Conservation (phyloP, 1,284 basidiomycete species). For the Boletus holoroseus region DNA sequence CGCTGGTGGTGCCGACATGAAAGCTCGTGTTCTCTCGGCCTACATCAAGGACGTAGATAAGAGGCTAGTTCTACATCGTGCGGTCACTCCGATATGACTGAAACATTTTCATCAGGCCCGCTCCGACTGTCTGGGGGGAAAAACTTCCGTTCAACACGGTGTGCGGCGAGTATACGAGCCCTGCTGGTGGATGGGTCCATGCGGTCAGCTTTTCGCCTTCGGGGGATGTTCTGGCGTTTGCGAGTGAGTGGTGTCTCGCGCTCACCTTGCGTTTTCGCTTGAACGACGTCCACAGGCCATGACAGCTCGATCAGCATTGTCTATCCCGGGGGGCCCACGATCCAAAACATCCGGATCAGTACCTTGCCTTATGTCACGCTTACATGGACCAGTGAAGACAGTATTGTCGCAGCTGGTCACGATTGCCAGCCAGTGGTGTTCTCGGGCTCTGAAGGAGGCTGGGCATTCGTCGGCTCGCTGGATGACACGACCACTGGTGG, state of each 20-base stretch:
- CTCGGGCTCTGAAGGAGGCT: constrained; percentile 65
- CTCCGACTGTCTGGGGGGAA: constrained; percentile 92
- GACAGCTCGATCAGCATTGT: constrained; percentile 88
- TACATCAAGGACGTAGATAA: constrained; percentile 99
- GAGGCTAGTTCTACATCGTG: constrained; percentile 46
- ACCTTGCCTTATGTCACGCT: constrained; percentile 80
- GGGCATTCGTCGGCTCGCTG: constrained; percentile 75
- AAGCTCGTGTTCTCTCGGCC: constrained; percentile 96
- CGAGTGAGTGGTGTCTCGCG: constrained; percentile 52
- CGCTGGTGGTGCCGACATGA: constrained; percentile 91
- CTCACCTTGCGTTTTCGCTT: not conserved
- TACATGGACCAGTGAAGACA: constrained; percentile 77
- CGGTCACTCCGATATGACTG: not conserved
- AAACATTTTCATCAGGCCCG: constrained; percentile 53
- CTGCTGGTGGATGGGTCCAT: constrained; percentile 96
- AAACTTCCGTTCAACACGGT: constrained; percentile 97
- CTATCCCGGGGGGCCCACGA: constrained; percentile 71
- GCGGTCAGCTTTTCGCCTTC: constrained; percentile 93
- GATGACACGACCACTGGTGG: constrained; percentile 63
- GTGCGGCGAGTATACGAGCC: constrained; percentile 88
- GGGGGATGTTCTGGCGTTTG: constrained; percentile 89
- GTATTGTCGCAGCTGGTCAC: constrained; percentile 89
- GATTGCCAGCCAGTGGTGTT: constrained; percentile 95
- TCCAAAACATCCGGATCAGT: constrained; percentile 69
- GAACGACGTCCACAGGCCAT: constrained; percentile 55